Evolutionary conservation across 1,284 basidiomycete species (phyloP).

Genomic region (Ganoderma lucidum): DNA sequence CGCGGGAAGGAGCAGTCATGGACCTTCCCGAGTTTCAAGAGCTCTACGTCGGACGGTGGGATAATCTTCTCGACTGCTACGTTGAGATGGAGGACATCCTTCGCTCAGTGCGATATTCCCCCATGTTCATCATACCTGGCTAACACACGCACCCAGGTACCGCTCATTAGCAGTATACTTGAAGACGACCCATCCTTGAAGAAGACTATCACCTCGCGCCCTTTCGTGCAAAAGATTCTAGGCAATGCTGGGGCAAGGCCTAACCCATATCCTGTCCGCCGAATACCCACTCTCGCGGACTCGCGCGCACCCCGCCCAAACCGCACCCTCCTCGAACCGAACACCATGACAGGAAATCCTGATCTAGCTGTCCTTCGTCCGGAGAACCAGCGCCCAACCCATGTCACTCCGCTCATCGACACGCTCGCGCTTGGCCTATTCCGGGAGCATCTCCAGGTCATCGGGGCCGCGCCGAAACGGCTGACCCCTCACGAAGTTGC

Average conservation of each 20-base stretch:
- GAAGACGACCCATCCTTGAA: constrained; percentile 9
- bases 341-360: constrained; percentile 46
- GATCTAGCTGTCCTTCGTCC: constrained; percentile 62
- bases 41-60: constrained; percentile 23
- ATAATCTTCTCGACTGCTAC: constrained; percentile 21
- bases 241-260: no score
- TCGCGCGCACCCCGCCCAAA: neutral
- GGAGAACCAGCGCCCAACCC: constrained; percentile 62
- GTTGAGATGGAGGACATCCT: constrained; percentile 21
- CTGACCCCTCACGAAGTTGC: constrained; percentile 28
- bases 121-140: neutral
- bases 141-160: constrained; percentile 14
- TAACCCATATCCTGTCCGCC: neutral
- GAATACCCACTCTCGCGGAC: neutral
- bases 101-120: constrained; percentile 23
- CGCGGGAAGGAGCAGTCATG: constrained; percentile 27
- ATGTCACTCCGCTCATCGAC: constrained; percentile 66
- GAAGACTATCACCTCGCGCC: constrained; percentile 4
- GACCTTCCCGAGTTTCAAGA: constrained; percentile 25
- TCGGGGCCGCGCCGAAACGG: constrained; percentile 50
- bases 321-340: neutral
- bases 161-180: constrained; percentile 11
- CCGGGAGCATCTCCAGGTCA: constrained; percentile 57
- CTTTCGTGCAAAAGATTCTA: constrained; percentile 10
- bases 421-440: constrained; percentile 58